Percentiles rank a stretch among this genome's conserved stretches.
These are phyloP conservation scores for Delonix regia DNA, from an alignment of 306 rosid species.

Conservation along the genomic window DNA sequence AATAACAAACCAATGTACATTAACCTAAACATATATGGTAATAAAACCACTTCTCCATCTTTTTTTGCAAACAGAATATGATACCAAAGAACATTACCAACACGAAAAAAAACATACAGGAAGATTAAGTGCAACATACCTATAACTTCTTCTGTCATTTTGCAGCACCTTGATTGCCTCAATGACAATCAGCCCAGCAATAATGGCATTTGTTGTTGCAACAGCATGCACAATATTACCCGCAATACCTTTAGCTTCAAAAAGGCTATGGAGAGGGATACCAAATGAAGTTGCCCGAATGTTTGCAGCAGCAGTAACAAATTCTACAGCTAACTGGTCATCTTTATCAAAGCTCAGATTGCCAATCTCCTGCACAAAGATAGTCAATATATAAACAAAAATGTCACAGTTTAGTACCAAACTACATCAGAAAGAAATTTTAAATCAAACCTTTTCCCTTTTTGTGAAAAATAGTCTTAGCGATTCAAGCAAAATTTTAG, in stretches of 20 bases:
- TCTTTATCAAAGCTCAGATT: slow-evolving; percentile 93
- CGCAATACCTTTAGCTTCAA: slow-evolving; percentile 99
- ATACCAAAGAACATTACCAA: background rate
- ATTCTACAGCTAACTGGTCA: slow-evolving; percentile 96
- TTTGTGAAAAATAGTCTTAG: slow-evolving; percentile 72
- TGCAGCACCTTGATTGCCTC: slow-evolving; percentile 96
- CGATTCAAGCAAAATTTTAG: slow-evolving; percentile 80
- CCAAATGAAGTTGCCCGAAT: slow-evolving; percentile 92
- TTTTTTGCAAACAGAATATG: background rate
- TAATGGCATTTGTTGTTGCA: slow-evolving; percentile 94
- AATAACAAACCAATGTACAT: slow-evolving; percentile 17
- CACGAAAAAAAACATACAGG: background rate
- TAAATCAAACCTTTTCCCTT: slow-evolving; percentile 72
- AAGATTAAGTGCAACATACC: slow-evolving; percentile 49
- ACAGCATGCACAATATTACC: slow-evolving; percentile 99
- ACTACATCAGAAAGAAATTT: too few species aligned
- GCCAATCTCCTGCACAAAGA: slow-evolving; percentile 77
- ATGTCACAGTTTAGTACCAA: too few species aligned
- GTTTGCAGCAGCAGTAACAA: slow-evolving; percentile 98
- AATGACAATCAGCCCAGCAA: slow-evolving; percentile 97
- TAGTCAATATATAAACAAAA: background rate
- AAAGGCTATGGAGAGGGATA: slow-evolving; percentile 91
- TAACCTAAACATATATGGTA: slow-evolving; percentile 13
- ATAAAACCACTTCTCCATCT: slow-evolving; percentile 12
- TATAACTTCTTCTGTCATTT: slow-evolving; percentile 65